Base-by-base conservation (phyloP, 106 monocot species). In the Phalaenopsis equestris region DNA sequence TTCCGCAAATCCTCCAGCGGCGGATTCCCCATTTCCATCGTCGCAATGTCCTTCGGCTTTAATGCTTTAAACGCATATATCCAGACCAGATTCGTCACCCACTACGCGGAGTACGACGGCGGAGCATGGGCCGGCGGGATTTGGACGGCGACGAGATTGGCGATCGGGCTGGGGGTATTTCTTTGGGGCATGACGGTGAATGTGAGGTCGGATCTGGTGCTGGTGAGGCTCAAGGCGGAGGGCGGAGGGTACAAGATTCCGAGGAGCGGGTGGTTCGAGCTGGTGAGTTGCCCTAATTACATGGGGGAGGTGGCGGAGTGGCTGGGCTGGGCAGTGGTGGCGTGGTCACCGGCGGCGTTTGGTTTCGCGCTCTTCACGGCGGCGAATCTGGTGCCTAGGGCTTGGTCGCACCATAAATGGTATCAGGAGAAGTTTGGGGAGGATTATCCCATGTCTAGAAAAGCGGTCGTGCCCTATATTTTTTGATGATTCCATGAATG, bases 221-320 rank as follows among this genome's bases (percentile, higher is more conserved):
- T 97, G 81, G 8, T 85, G 86, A 47, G 83, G 86, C 84, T 92
- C 14, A 94, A 89, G 87, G 81, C 39, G 77, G 84, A 85, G 79
- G 90, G 82, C 0, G 75, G 88, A 2, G 88, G 84, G 48, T 97
- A 97, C 78, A 87, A 77, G 86, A 80, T 94, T 8, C 96, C 96
- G 7, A 41, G 79, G 57, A 94, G 96, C 18, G 89, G 92, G 7
- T 94, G 90, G 94, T 97, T 97, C 79, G 94, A 98, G 82, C 4
- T 70, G 79, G 98, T 98, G 75, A 77, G 82, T 61, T 89, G 88
- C 76, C 92, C 94, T 2, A 98, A 98, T 58, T 98, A 98, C 84
- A 88, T 93, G 92, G 98, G 92, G 37, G 94, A 98, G 83, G 77
- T 56, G 47, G 84, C 80, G 52, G 98, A 99, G 89, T 99, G 98